These are phyloP conservation scores for Backusella westeae DNA, from an alignment of 192 early-diverging fungal genomes.

Conservation along the genomic window DNA sequence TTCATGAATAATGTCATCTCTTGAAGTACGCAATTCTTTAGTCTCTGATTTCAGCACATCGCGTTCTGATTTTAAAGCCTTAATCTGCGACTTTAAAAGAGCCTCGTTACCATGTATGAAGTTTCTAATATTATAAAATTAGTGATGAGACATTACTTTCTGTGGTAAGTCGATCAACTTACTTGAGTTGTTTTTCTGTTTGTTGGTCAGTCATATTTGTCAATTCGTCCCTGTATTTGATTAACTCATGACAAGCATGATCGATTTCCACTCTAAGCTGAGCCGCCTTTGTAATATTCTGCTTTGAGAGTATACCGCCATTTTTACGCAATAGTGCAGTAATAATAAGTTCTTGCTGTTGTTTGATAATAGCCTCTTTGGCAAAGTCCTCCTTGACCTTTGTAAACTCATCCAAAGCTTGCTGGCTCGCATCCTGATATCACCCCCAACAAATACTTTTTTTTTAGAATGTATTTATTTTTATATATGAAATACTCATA, in stretches of 20 bases:
- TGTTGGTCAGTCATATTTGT: background rate
- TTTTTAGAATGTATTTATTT: background rate
- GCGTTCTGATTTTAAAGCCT: conserved; percentile 42
- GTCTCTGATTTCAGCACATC: conserved; percentile 47
- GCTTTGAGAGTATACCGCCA: conserved; percentile 7
- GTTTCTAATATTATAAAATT: background rate
- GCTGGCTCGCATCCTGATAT: conserved; percentile 26
- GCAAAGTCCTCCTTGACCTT: conserved; percentile 47
- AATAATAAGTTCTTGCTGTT: conserved; percentile 32
- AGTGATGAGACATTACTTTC: conserved; percentile 22
- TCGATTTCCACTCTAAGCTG: conserved; percentile 30
- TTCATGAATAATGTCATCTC: conserved; percentile 52
- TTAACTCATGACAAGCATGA: conserved; percentile 27
- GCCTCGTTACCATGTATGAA: conserved; percentile 38
- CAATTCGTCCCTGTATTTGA: conserved; percentile 24
- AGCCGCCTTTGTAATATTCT: conserved; percentile 19
- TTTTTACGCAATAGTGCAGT: conserved; percentile 14
- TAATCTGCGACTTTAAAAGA: conserved; percentile 44
- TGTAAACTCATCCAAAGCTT: conserved; percentile 41
- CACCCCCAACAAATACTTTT: background rate
- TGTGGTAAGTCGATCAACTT: conserved; percentile 31
- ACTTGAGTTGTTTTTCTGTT: conserved; percentile 20
- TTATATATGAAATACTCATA: background rate
- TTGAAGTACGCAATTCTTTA: conserved; percentile 30
- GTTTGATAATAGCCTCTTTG: conserved; percentile 35